Evolutionary conservation across 1,139 yeast species (phyloP), one percentile per base, ranked within the genome.

Genomic region (Geotrichum phurueaensis): DNA sequence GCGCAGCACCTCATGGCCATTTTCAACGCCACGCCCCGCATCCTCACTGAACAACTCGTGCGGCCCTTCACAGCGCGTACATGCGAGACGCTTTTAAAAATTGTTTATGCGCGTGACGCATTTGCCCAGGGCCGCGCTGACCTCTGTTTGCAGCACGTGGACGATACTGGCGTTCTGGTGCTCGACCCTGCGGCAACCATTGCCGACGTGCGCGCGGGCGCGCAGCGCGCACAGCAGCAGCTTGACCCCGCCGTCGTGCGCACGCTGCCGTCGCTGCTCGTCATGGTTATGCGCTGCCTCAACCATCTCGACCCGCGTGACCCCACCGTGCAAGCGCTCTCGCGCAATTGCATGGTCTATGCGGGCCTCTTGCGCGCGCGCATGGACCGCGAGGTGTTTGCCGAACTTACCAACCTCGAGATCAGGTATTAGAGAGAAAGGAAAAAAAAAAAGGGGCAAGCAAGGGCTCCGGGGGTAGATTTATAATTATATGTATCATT

Each of bases 281-380:
- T 92, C 31, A 86, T 91, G 77, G 84, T 87, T 2, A 88, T 94
- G 96, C 83, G 87, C 20, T 84, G 92, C 70, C 81, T 89, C 60
- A 82, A 87, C 6, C 84, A 83, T 64, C 75, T 87, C 65, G 81
- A 83, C 62, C 78, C 80, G 65, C 77, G 78, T 51, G 74, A 85
- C 27, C 73, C 75, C 78, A 27, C 79, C 80, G 47, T 39, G 71
- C 84, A 83, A 67, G 79, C 77, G 55, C 81, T 88, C 64, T 92
- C 96, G 4, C 87, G 85, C 71, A 90, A 90, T 72, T 87, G 96
- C 73, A 90, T 91, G 90, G 84, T 92, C 1, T 94, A 87, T 73
- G 96, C 97, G 13, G 98, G 98, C 60, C 87, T 94, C 86, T 88
- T 94, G 51, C 97, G 91, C 74, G 91, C 89, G 74, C 86, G 89